Evolutionary conservation across 495 filamentous ascomycete genomes (phyloP).

Genomic region (Bacidia gigantensis): DNA sequence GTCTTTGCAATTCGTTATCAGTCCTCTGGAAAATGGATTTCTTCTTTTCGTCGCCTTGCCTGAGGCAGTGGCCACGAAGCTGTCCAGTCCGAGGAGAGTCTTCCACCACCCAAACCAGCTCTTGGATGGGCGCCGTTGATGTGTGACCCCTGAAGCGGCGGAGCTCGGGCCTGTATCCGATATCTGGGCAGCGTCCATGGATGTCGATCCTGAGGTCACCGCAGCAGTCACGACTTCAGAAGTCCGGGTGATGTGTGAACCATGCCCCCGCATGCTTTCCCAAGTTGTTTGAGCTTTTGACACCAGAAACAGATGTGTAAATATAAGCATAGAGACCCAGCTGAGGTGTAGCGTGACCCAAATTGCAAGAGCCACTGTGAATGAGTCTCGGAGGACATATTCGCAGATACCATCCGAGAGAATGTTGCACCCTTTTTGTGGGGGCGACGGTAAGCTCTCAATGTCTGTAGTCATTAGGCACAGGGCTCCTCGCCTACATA

Average conservation of each 20-base stretch:
- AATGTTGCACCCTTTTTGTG: conserved; percentile 51
- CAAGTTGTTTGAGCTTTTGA: conserved; percentile 86
- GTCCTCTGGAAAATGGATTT: conserved; percentile 76
- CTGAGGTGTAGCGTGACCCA: conserved; percentile 74
- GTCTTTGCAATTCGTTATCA: conserved; percentile 79
- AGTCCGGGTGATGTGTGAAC: conserved; percentile 37
- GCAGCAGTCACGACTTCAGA: conserved; percentile 60
- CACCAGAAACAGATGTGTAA: conserved; percentile 83
- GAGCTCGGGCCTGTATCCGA: conserved; percentile 38
- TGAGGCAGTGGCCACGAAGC: conserved; percentile 72
- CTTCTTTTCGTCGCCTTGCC: conserved; percentile 43
- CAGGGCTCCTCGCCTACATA: neutral
- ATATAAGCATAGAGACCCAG: conserved; percentile 92
- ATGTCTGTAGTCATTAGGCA: conserved; percentile 28
- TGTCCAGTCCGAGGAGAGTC: conserved; percentile 74
- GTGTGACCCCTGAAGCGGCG: conserved; percentile 26
- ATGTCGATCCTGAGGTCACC: conserved; percentile 58
- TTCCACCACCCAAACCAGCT: conserved; percentile 68
- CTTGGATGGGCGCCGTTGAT: conserved; percentile 32
- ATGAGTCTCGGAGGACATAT: conserved; percentile 63
- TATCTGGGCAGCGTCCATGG: conserved; percentile 56
- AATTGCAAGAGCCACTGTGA: conserved; percentile 60
- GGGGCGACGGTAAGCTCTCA: conserved; percentile 30
- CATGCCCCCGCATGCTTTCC: conserved; percentile 76
- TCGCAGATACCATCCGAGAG: conserved; percentile 60